Conservation (phyloP, 2,329 filamentous ascomycete genomes). For the Microdochium trichocladiopsis region DNA sequence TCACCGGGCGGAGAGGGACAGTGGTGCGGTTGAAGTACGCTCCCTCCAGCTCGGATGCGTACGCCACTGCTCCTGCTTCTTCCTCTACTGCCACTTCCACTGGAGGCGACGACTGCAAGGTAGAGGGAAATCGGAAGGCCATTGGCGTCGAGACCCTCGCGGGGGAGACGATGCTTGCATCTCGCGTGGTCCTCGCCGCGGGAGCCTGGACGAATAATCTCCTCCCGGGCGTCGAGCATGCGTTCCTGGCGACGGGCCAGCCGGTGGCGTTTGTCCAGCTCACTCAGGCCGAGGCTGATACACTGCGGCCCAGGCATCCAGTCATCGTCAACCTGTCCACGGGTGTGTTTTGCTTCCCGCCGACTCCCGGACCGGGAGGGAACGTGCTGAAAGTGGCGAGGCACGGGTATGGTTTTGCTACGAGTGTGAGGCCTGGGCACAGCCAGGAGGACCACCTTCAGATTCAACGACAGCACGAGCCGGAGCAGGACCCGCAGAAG, state of each 20-base stretch:
- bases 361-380: constrained; percentile 19
- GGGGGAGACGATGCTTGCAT: background rate
- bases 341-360: constrained; percentile 49
- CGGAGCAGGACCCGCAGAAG: constrained; percentile 20
- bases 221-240: constrained; percentile 50
- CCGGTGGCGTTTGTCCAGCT: constrained; percentile 58
- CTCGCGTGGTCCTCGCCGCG: constrained; percentile 50
- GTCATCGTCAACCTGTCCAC: constrained; percentile 49
- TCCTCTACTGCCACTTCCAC: background rate
- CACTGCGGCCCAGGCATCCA: constrained; percentile 42
- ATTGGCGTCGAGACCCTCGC: constrained; percentile 14
- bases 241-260: constrained; percentile 58
- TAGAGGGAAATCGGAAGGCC: constrained; percentile 5
- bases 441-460: no score
- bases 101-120: background rate
- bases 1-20: constrained; percentile 19
- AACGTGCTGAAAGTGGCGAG: constrained; percentile 51
- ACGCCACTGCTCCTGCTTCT: no score
- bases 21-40: constrained; percentile 13
- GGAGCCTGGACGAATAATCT: constrained; percentile 56
- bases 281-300: constrained; percentile 46
- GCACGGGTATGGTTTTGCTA: constrained; percentile 46
- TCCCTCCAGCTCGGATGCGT: no score
- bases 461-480: no score
- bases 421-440: background rate